Base-by-base conservation (phyloP, 106 monocot species). In the Acanthochlamys bracteata region DNA sequence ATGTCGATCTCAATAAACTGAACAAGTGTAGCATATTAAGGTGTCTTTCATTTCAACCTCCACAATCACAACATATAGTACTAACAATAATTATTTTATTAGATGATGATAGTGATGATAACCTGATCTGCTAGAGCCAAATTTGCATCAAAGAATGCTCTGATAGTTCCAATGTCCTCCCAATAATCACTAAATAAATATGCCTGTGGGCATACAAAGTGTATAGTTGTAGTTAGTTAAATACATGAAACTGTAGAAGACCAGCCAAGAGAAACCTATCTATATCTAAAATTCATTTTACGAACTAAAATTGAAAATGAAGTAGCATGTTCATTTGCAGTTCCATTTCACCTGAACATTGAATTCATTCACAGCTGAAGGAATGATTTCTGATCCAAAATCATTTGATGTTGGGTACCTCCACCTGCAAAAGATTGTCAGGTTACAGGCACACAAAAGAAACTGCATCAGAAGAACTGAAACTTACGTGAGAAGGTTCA, bases 311-410 rank as follows among this genome's bases (percentile, higher is more conserved):
- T 49, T 49, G 3, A 49, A 49, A 49, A 49, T 49, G 9, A 33
- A 33, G 49, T 1, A 49, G 17, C 12, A 49, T 49, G 2, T 17
- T 17, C 10, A 22, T 61, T 22, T 10, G 0, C 20, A 57, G 11
- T 46, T 22, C 55, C 61, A 2, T 61, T 69, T 41, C 47, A 91
- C 96, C 84, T 88, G 80, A 26, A 88, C 85, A 70, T 91, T 90
- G 66, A 85, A 66, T 26, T 96, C 96, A 41, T 72, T 57, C 33
- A 96, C 90, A 49, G 78, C 88, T 14, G 78, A 73, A 63, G 95
- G 95, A 74, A 96, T 84, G 60, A 96, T 88, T 45, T 96, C 95
- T 8, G 90, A 96, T 59, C 95, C 95, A 63, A 96, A 96, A 59
- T 96, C 95, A 67, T 96, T 82, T 11, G 82, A 84, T 52, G 77